These are phyloP conservation scores for Prunus yedoensis DNA, from an alignment of 331 rosid species.

Conservation along the genomic window DNA sequence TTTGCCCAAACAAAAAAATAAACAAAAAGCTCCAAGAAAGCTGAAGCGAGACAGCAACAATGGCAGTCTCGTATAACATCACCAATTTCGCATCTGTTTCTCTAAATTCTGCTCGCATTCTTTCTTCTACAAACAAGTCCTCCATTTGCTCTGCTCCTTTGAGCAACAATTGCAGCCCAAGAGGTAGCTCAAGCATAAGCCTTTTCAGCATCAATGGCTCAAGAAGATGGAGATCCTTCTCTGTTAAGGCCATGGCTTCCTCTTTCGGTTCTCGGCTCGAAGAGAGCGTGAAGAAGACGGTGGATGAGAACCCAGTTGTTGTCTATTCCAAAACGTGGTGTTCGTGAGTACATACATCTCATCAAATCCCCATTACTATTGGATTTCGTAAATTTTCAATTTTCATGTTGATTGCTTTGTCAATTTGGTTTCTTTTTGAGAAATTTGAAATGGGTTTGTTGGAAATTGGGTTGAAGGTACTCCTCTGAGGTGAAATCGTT, in stretches of 20 bases:
- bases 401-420: conserved; percentile 7
- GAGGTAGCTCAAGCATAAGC: conserved; percentile 11
- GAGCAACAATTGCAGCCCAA: conserved; percentile 16
- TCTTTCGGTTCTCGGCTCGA: conserved; percentile 96
- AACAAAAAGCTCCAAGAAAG: conserved; percentile 22
- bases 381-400: neutral
- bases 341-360: conserved; percentile 54
- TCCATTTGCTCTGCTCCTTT: conserved; percentile 30
- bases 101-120: conserved; percentile 33
- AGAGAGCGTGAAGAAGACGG: conserved; percentile 74
- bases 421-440: conserved; percentile 6
- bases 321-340: conserved; percentile 97
- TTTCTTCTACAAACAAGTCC: conserved; percentile 36
- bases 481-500: conserved; percentile 83
- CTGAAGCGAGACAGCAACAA: conserved; percentile 17
- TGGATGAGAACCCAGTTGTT: conserved; percentile 64
- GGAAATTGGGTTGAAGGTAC: conserved; percentile 45
- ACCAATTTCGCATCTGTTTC: conserved; percentile 33
- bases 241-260: conserved; percentile 60
- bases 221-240: conserved; percentile 23
- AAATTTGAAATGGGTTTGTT: conserved; percentile 8
- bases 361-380: neutral
- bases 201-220: conserved; percentile 28
- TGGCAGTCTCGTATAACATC: conserved; percentile 50
- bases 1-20: neutral